Evolutionary conservation across 2,329 filamentous ascomycete genomes (phyloP), one percentile per base, ranked within the genome.

Genomic region (Pseudonectria foliicola): DNA sequence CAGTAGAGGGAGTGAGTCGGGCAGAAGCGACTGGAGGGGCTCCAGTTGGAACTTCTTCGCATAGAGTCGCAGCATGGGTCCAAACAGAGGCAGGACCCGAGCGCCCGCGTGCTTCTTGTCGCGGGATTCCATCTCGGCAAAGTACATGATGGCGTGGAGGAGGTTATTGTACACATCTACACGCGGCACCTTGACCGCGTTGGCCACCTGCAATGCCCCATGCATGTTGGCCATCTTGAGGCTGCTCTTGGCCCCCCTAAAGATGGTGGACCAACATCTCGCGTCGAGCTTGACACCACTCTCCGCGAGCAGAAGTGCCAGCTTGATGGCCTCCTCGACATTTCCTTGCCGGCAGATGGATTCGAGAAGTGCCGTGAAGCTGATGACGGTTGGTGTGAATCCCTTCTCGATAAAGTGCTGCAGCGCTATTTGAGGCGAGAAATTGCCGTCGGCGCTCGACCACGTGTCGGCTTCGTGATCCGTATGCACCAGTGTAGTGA

Each of bases 331-430:
- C 35, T 62, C 60, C 25, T 57, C 52, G 12, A 55, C 52, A 25
- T 62, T 52, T 7, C 54, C 57, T 7, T 52, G 73, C 38, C 77
- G 66, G 48, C 83, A 75, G 12, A 88, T 77, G 38, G 86, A 85
- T 26, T 77, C 70, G 35, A 95, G 73, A 39, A 87, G 63, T 29
- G 82, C 69, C 12, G 82, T 83, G 51, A 82, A 76, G 10, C 71
- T 70, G 37, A 77, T 62, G 11, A 75, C 60, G 43, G 85, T 82
- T 15, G 83, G 76, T 13, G 65, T 63, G 31, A 84, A 62, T 2
- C 81, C 82, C n/a, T 71, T 59, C 13, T 71, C 62, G 10, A 82
- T 56, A 33, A 88, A 66, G 29, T 44, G 48, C 28, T 58, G 46
- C 13, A 63, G 48, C 8, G 56, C 55, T 14, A 50, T 43, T 27